Percentiles rank a stretch among this genome's conserved stretches.
These are phyloP conservation scores for Fusarium chlamydosporum DNA, from an alignment of 2,329 filamentous ascomycete species.

Conservation along the genomic window DNA sequence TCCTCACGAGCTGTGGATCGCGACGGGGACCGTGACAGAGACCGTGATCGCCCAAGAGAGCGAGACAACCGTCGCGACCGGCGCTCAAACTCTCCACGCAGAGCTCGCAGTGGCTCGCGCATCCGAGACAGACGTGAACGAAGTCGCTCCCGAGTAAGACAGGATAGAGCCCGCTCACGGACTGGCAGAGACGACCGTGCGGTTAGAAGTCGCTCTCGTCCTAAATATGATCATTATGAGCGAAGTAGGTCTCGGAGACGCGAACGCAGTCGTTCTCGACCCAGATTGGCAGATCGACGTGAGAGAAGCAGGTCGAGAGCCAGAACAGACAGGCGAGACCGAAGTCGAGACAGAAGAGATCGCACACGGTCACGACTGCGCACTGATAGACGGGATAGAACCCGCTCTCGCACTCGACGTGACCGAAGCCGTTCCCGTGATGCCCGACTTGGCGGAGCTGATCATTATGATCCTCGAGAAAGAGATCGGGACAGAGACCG, in stretches of 20 bases:
- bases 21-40: conserved; percentile 46
- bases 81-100: conserved; percentile 58
- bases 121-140: conserved; percentile 55
- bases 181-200: conserved; percentile 52
- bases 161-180: conserved; percentile 60
- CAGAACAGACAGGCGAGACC: conserved; percentile 48
- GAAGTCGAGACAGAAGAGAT: conserved; percentile 52
- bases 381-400: conserved; percentile 52
- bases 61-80: conserved; percentile 53
- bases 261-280: conserved; percentile 58
- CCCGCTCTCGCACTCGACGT: conserved; percentile 52
- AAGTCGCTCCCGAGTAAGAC: conserved; percentile 55
- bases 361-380: conserved; percentile 51
- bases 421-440: conserved; percentile 53
- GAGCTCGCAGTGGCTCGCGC: conserved; percentile 55
- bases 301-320: conserved; percentile 54
- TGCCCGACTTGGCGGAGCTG: conserved; percentile 44
- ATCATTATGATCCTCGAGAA: conserved; percentile 55
- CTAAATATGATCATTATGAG: conserved; percentile 53
- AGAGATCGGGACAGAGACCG: conserved; percentile 50
- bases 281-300: conserved; percentile 50
- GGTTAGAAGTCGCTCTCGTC: conserved; percentile 55
- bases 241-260: conserved; percentile 56
- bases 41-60: conserved; percentile 51
- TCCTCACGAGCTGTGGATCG: conserved; percentile 51